Evolutionary conservation across 177 flowering plant species (phyloP).

Genomic region (Telopea speciosissima): DNA sequence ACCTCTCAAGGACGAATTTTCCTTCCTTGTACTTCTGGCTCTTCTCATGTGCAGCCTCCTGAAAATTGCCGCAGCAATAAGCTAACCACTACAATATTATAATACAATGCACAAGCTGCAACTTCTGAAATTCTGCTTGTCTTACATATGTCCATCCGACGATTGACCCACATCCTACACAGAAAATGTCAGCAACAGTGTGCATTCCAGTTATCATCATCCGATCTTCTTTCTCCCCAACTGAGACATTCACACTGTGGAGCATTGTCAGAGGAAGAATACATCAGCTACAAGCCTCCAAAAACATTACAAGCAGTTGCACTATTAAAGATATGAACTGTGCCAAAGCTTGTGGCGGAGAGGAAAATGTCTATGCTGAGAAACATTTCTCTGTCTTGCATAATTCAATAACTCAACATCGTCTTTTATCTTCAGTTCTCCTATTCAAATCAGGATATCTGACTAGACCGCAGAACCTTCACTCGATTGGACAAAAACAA

Average conservation of each 20-base stretch:
- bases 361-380: background rate
- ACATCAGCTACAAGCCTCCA: background rate
- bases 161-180: background rate
- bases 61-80: background rate
- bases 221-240: background rate
- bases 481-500: too few relatives aligned
- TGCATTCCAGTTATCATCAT: background rate
- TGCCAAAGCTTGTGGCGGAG: background rate
- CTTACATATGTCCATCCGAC: background rate
- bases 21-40: background rate
- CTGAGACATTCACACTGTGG: background rate
- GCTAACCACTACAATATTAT: background rate
- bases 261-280: background rate
- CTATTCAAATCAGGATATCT: background rate
- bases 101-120: background rate
- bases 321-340: background rate
- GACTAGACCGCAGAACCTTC: too few relatives aligned
- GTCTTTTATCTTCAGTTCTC: background rate
- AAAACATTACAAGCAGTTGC: background rate
- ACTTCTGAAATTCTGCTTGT: background rate
- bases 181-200: background rate
- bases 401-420: background rate
- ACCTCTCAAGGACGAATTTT: background rate
- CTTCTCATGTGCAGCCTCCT: background rate
- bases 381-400: background rate